Conservation (phyloP, 495 filamentous ascomycete genomes). For the Cetradonia linearis region DNA sequence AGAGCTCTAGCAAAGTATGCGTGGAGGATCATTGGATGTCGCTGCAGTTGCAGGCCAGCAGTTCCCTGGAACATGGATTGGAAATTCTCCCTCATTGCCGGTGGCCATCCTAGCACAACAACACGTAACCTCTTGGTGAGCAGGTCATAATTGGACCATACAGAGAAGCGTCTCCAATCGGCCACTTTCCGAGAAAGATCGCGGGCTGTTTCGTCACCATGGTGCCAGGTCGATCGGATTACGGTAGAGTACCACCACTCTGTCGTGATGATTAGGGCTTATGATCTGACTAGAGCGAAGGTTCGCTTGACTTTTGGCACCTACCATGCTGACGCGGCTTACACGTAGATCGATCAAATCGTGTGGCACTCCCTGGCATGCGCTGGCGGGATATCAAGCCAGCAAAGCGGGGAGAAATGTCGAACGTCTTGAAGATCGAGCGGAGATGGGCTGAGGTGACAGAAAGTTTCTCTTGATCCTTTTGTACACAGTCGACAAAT, state of each 20-base stretch:
- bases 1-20: conserved; percentile 10
- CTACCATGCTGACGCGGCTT: conserved; percentile 11
- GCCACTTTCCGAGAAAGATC: conserved; percentile 14
- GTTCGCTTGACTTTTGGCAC: neutral
- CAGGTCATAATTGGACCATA: conserved; percentile 15
- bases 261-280: conserved; percentile 7
- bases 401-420: conserved; percentile 14
- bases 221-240: conserved; percentile 2
- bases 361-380: conserved; percentile 12
- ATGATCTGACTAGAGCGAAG: neutral
- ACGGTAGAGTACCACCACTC: conserved; percentile 17
- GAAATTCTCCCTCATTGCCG: conserved; percentile 7
- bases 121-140: conserved; percentile 10
- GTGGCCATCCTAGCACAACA: conserved; percentile 14
- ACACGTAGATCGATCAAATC: conserved; percentile 4
- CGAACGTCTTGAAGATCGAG: conserved; percentile 5
- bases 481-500: conserved; percentile 10
- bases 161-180: conserved; percentile 5
- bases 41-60: conserved; percentile 4
- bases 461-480: conserved; percentile 13
- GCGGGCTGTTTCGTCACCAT: conserved; percentile 12
- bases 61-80: conserved; percentile 3
- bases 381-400: conserved; percentile 13
- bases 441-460: conserved; percentile 7
- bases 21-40: conserved; percentile 16